phyloP scores from a whole-genome alignment of 169 alveolate species.

The Cryptosporidium xiaoi region DNA sequence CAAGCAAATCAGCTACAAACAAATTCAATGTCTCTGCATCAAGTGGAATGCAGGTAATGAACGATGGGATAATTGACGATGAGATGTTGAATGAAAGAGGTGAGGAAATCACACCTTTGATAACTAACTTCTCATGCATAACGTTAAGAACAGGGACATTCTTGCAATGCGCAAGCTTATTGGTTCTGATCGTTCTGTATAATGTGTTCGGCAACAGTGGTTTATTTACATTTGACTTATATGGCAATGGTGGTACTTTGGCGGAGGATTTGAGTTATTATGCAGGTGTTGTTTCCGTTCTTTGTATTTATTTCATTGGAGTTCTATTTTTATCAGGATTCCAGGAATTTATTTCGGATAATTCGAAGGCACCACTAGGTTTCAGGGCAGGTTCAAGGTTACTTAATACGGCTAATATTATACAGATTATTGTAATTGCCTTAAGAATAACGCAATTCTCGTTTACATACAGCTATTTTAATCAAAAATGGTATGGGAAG shows the following conservation, averaged over 20 bases:
- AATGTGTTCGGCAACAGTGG: constrained; percentile 50
- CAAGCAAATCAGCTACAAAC: constrained; percentile 32
- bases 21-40: constrained; percentile 57
- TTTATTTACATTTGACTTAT: constrained; percentile 48
- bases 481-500: constrained; percentile 70
- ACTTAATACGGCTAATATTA: constrained; percentile 63
- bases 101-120: constrained; percentile 60
- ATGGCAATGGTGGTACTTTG: constrained; percentile 62
- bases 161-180: constrained; percentile 38
- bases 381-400: constrained; percentile 59
- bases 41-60: constrained; percentile 65
- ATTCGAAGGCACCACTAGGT: constrained; percentile 61
- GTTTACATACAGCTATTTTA: constrained; percentile 53
- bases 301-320: constrained; percentile 46
- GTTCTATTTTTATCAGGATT: constrained; percentile 50
- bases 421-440: constrained; percentile 48
- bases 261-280: constrained; percentile 67
- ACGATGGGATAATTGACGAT: constrained; percentile 67
- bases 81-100: constrained; percentile 68
- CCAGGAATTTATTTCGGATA: constrained; percentile 61
- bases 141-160: constrained; percentile 50
- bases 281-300: constrained; percentile 64
- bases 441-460: constrained; percentile 54
- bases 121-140: constrained; percentile 51
- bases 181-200: constrained; percentile 30